These are phyloP conservation scores for Micractinium sp. DNA, from an alignment of 139 green algal species.

Conservation along the genomic window DNA sequence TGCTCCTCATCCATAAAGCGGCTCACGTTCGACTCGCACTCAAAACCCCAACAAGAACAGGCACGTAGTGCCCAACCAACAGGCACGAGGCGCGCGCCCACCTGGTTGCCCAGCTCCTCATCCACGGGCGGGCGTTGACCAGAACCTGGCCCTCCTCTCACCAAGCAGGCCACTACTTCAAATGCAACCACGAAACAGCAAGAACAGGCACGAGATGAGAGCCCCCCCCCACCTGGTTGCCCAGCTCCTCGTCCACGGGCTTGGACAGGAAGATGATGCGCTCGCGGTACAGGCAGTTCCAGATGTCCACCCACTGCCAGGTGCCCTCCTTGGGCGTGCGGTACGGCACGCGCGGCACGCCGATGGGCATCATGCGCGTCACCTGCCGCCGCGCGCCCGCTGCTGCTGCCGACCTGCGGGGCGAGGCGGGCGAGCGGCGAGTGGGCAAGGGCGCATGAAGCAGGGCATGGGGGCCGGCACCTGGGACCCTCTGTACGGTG, in stretches of 20 bases:
- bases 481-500: not conserved
- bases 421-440: not conserved
- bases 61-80: too few species aligned
- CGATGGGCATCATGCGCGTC: constrained; percentile 86
- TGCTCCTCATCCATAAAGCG: too few species aligned
- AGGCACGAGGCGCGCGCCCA: too few species aligned
- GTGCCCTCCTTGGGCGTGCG: constrained; percentile 71
- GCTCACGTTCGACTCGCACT: too few species aligned
- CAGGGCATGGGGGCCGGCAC: not conserved
- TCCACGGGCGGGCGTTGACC: constrained; percentile 86
- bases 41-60: too few species aligned
- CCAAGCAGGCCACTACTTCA: too few species aligned
- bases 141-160: too few species aligned
- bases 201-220: too few species aligned
- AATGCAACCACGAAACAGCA: too few species aligned
- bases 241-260: constrained; percentile 86
- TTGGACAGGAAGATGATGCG: constrained; percentile 92
- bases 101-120: constrained; percentile 88
- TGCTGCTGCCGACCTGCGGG: constrained; percentile 2
- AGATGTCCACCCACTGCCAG: constrained; percentile 96
- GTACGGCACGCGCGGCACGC: constrained; percentile 89
- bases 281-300: constrained; percentile 94
- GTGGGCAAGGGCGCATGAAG: not conserved
- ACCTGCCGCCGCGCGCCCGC: constrained; percentile 43
- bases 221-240: constrained; percentile 60